Evolutionary conservation across 2,329 filamentous ascomycete genomes (phyloP), one percentile per base, ranked within the genome.

Genomic region (Fusarium buharicum): DNA sequence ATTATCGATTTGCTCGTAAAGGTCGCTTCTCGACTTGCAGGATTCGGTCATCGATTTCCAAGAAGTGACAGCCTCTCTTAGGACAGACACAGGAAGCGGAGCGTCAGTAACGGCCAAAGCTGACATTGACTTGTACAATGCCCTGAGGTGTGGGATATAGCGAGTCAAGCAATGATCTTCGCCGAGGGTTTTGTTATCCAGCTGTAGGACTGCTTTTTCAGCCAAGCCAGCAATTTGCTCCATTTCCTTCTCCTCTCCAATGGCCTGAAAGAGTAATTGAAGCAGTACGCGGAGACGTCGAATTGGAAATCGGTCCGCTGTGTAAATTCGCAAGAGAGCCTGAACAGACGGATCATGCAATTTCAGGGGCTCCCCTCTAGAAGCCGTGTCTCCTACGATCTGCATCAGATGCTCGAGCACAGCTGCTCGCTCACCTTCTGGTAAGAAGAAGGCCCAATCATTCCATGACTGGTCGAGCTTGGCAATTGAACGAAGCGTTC

Each of bases 401-500:
- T 84, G 78, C 38, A 90, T 73, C 27, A 87, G 78, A 66, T 89
- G 83, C 62, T 90, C 86, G 16, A 90, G 76, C 2, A 86, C 82
- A 3, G 85, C 84, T 9, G 81, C 82, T 56, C 82, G 84, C 72
- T 84, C 84, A 6, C 72, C 62, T 39, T 81, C 84, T 1, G 79
- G 74, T 7, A 88, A 71, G 38, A 83, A 77, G 51, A 81, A 81
- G 2, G 82, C 82, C 81, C 84, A 84, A 48, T 88, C 84, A 38
- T 83, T 79, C 69, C 77, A 82, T n/a, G 80, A 82, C 48, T 78
- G 78, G 53, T 83, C 84, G 14, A 89, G 78, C 61, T 86, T 87
- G 24, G 87, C 79, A 46, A 90, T 81, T 4, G 83, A 82, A 18
- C 82, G 81, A 13, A 90, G 74, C 0, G 86, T 82, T 31, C 88